phyloP scores from a whole-genome alignment of 208 protist species.

The Crithidia brevicula region DNA sequence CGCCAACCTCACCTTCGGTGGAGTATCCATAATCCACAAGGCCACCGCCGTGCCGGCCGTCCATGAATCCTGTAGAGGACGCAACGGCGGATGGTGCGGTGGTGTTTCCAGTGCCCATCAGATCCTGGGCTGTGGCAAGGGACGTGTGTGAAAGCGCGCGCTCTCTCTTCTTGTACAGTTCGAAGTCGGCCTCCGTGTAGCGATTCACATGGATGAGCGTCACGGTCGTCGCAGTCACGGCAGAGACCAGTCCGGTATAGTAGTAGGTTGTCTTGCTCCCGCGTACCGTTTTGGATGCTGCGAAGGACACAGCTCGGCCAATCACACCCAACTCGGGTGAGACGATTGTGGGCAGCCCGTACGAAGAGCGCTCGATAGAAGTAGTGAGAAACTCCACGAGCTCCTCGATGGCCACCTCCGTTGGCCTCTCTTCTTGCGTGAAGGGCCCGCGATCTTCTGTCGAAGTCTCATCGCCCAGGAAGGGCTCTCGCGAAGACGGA shows the following conservation, averaged over 20 bases:
- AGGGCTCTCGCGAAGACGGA: background rate
- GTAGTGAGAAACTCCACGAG: conserved; percentile 5
- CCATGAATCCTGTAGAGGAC: background rate
- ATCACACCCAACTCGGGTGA: conserved; percentile 66
- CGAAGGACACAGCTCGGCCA: conserved; percentile 62
- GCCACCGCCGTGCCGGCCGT: background rate
- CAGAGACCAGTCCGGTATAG: conserved; percentile 67
- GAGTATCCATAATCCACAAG: background rate
- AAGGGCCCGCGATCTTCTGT: background rate
- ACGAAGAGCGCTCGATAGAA: conserved; percentile 39
- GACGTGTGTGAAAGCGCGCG: background rate
- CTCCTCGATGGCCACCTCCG: conserved; percentile 16
- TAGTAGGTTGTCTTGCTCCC: conserved; percentile 37
- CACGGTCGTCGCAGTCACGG: conserved; percentile 65
- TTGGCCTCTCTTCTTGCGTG: background rate
- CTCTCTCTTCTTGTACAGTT: background rate
- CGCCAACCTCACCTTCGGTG: background rate
- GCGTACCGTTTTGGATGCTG: conserved; percentile 35
- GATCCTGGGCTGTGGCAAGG: too few relatives aligned
- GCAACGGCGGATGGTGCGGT: too few relatives aligned
- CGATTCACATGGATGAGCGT: conserved; percentile 64
- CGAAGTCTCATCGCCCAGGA: background rate
- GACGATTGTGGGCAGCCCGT: conserved; percentile 48
- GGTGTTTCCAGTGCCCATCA: too few relatives aligned
- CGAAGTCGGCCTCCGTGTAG: conserved; percentile 56